Percentiles rank a stretch among this genome's conserved stretches.
phyloP scores from a whole-genome alignment of 148 eudicot species.

The Silene uniflora region DNA sequence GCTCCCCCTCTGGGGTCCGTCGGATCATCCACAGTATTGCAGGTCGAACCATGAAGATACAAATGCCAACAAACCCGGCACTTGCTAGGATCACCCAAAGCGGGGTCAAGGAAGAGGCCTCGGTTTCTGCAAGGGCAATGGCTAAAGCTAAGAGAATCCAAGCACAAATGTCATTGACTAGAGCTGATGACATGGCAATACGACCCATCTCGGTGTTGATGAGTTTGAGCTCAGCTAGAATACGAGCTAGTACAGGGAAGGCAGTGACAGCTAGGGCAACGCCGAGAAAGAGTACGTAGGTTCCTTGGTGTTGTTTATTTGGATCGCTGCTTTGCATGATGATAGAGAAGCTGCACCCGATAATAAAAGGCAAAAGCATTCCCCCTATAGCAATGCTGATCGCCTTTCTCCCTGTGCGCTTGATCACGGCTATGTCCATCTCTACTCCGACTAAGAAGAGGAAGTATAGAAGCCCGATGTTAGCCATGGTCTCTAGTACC shows the following conservation, averaged over 20 bases:
- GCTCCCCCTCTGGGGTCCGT: slow-evolving; percentile 63
- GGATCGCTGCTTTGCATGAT: slow-evolving; percentile 12
- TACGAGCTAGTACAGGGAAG: slow-evolving; percentile 67
- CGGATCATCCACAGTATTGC: slow-evolving; percentile 46
- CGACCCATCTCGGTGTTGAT: slow-evolving; percentile 60
- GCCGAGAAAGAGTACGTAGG: slow-evolving; percentile 55
- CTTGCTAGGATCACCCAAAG: slow-evolving; percentile 56
- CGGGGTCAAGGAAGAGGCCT: slow-evolving; percentile 34
- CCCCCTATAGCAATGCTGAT: slow-evolving; percentile 57
- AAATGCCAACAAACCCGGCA: slow-evolving; percentile 31
- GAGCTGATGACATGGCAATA: slow-evolving; percentile 68
- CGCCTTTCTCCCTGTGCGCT: slow-evolving; percentile 49
- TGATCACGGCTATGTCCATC: slow-evolving; percentile 49
- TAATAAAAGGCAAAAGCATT: slow-evolving; percentile 52
- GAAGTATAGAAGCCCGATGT: slow-evolving; percentile 65
- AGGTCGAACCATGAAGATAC: slow-evolving; percentile 48
- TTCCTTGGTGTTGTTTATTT: slow-evolving; percentile 21
- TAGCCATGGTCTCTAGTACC: slow-evolving; percentile 74
- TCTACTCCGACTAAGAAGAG: slow-evolving; percentile 70
- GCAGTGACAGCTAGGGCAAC: slow-evolving; percentile 67
- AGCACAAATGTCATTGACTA: slow-evolving; percentile 61
- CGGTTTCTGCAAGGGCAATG: slow-evolving; percentile 52
- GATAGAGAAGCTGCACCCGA: slow-evolving; percentile 44
- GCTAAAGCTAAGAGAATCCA: slow-evolving; percentile 69
- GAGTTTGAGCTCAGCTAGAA: slow-evolving; percentile 74